These are phyloP conservation scores for Nadsonia starkeyi-henricii DNA, from an alignment of 1,139 yeast genomes.

Conservation along the genomic window DNA sequence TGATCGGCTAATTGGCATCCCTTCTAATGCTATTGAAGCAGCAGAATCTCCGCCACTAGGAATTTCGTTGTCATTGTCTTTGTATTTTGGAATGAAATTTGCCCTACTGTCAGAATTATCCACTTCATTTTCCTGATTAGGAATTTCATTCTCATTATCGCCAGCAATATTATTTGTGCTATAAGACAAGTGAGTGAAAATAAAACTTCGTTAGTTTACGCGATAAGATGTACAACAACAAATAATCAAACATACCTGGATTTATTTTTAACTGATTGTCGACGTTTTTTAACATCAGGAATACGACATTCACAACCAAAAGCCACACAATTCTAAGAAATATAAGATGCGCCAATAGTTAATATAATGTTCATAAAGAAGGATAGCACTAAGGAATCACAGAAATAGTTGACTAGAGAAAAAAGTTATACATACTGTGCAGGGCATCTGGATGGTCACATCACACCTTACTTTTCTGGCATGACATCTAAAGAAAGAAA, in stretches of 20 bases:
- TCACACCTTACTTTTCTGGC: conserved; percentile 61
- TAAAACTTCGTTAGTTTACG: neutral
- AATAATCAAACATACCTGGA: conserved; percentile 2
- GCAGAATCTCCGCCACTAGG: neutral
- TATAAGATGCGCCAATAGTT: neutral
- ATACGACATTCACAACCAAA: conserved; percentile 61
- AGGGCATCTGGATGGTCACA: conserved; percentile 58
- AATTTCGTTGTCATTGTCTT: neutral
- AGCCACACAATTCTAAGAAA: conserved; percentile 45
- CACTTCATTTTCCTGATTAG: too few species aligned
- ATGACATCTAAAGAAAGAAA: conserved; percentile 30
- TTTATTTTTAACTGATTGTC: conserved; percentile 6
- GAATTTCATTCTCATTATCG: too few species aligned
- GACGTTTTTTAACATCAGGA: conserved; percentile 37
- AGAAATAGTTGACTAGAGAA: too few species aligned
- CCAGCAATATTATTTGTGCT: too few species aligned
- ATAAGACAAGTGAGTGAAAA: neutral
- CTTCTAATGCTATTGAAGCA: conserved; percentile 1
- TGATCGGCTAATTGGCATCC: neutral
- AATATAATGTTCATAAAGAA: too few species aligned
- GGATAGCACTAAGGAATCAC: too few species aligned
- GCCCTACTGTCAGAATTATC: too few species aligned
- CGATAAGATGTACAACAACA: conserved; percentile 1
- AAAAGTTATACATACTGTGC: conserved; percentile 29
- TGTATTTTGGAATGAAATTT: too few species aligned